A percentile compares a stretch with the other conserved stretches of the same genome.
phyloP scores from a whole-genome alignment of 139 green algal genomes.

The Raphidocelis subcapitata region DNA sequence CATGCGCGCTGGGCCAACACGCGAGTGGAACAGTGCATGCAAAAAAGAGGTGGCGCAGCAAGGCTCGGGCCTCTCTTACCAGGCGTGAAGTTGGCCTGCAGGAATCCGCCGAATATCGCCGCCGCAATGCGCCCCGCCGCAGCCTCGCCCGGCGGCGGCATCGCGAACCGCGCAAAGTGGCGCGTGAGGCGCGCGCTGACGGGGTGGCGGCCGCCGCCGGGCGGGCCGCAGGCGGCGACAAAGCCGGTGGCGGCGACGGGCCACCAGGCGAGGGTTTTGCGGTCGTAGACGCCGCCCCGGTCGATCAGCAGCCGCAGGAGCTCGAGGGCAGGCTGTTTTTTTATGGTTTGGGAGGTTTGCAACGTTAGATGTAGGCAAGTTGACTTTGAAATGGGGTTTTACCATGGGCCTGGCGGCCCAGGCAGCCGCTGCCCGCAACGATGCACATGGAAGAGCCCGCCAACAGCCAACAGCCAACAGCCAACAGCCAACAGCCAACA shows the following conservation, averaged over 20 bases:
- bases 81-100: constrained; percentile 48
- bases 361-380: too few species aligned
- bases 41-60: too few species aligned
- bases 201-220: constrained; percentile 69
- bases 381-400: too few species aligned
- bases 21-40: too few species aligned
- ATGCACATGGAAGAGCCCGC: too few species aligned
- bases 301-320: constrained; percentile 67
- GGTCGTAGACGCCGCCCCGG: constrained; percentile 16
- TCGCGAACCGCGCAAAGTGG: constrained; percentile 71
- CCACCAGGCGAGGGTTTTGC: constrained; percentile 76
- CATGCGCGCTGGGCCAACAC: too few species aligned
- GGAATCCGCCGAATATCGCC: constrained; percentile 69
- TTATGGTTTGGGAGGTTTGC: too few species aligned
- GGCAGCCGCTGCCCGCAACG: too few species aligned
- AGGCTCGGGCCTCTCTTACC: too few species aligned
- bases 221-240: constrained; percentile 69
- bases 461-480: too few species aligned
- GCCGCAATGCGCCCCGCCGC: constrained; percentile 67
- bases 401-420: too few species aligned
- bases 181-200: constrained; percentile 53
- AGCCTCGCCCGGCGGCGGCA: constrained; percentile 56
- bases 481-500: too few species aligned
- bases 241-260: constrained; percentile 68
- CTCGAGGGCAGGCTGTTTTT: constrained; percentile 59